Evolutionary conservation across 495 filamentous ascomycete genomes (phyloP).

Genomic region (Penicillium subrubescens): DNA sequence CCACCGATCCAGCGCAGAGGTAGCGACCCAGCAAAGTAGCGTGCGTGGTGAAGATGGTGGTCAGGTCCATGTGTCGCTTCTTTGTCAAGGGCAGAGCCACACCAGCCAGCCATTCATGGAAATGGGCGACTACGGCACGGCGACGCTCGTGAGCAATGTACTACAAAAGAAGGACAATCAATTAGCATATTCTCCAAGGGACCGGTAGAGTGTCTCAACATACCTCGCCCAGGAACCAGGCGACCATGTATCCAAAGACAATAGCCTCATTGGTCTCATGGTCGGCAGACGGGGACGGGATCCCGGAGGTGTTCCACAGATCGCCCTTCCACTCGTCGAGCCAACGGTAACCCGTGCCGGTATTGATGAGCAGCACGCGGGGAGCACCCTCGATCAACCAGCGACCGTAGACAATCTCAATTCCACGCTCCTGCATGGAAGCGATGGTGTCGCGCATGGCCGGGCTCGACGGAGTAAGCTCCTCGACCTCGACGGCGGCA

Average conservation of each 20-base stretch:
- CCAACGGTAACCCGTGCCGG: conserved; percentile 85
- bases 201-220: conserved; percentile 17
- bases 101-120: conserved; percentile 97
- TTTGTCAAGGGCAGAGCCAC: conserved; percentile 93
- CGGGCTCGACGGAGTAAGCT: conserved; percentile 79
- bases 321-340: conserved; percentile 97
- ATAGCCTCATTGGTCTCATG: conserved; percentile 97
- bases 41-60: conserved; percentile 98
- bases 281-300: conserved; percentile 87
- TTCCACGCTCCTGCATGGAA: conserved; percentile 88
- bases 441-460: conserved; percentile 79
- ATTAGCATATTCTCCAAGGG: background rate
- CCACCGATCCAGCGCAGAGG: conserved; percentile 93
- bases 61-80: conserved; percentile 92
- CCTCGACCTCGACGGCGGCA: conserved; percentile 94
- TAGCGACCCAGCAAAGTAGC: conserved; percentile 94
- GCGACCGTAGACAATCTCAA: conserved; percentile 87
- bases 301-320: conserved; percentile 89
- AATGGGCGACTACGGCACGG: conserved; percentile 92
- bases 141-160: conserved; percentile 90
- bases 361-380: conserved; percentile 91
- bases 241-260: conserved; percentile 95
- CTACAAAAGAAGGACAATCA: conserved; percentile 47
- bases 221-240: conserved; percentile 98
- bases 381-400: conserved; percentile 98